These are phyloP conservation scores for Dovyalis caffra DNA, from an alignment of 345 rosid species.

Conservation along the genomic window DNA sequence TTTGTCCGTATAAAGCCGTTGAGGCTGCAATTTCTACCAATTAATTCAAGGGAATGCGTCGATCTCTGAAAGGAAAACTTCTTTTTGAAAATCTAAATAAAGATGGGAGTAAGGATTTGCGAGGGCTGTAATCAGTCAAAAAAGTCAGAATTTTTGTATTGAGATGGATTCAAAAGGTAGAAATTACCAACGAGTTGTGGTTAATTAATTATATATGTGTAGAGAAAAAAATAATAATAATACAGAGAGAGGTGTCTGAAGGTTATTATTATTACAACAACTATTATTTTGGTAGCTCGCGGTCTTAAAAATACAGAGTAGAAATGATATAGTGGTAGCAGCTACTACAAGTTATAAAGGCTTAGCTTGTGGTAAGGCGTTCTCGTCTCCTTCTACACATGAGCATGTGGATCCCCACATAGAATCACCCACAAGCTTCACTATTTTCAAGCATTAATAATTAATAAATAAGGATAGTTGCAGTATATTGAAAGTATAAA, in stretches of 20 bases:
- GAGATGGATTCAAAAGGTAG: not conserved
- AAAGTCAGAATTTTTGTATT: not conserved
- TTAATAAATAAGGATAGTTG: too few species aligned
- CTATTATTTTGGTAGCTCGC: too few species aligned
- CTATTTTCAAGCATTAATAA: not conserved
- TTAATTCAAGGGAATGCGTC: not conserved
- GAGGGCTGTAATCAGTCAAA: not conserved
- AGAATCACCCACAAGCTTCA: slow-evolving; percentile 1
- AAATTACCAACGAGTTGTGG: not conserved
- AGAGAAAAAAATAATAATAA: too few species aligned
- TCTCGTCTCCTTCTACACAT: slow-evolving; percentile 23
- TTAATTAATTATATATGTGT: not conserved
- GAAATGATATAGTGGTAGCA: too few species aligned
- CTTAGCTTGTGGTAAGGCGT: slow-evolving; percentile 24
- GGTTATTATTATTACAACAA: too few species aligned
- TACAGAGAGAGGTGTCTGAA: too few species aligned
- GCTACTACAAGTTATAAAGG: too few species aligned
- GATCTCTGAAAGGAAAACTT: too few species aligned
- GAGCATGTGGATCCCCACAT: slow-evolving; percentile 33
- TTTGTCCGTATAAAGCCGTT: not conserved
- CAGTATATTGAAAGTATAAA: too few species aligned
- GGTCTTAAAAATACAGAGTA: too few species aligned
- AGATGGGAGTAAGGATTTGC: not conserved
- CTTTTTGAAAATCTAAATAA: not conserved
- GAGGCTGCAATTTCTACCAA: not conserved